Base-by-base conservation (phyloP, 257 asterid genomes). In the Solanum pennellii region DNA sequence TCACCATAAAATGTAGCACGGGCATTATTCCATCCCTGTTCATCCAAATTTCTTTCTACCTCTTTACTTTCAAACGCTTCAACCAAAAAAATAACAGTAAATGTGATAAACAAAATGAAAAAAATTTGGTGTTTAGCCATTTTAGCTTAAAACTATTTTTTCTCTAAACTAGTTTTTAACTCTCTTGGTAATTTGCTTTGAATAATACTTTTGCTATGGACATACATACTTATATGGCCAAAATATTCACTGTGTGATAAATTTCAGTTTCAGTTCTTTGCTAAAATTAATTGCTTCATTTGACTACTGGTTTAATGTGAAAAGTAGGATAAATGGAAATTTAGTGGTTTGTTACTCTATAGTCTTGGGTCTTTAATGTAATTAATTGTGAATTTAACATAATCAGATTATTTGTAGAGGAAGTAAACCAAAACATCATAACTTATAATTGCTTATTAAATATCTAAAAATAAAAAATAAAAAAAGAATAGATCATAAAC, bases 1-100 rank as follows among this genome's bases (percentile, higher is more conserved):
- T 60, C 56, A 12, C 88, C 88, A 49, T 86, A 86, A 73, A 69
- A 86, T 76, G 88, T 86, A 13, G 83, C 88, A 47, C 47, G 88
- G 9, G 84, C 88, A 20, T 47, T 27, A 12, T 16, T n/a, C 88
- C 88, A 86, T 71, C 68, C 83, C 15, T 25, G 5, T 7, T 3
- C 20, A 49, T 14, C 4, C 44, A 80, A 29, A 47, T 31, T 41
- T 47, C 29, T 68, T 29, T 47, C 11, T 10, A 31, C 29, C 44
- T 16, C 20, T 49, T 18, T 49, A 80, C 20, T 29, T 18, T 49
- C 68, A 80, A 80, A 80, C 29, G 66, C 16, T 15, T 9, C 15
- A 79, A 79, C 66, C 1, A 10, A 45, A 47, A 27, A 47, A 77
- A 4, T 25, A n/a, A 25, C 2, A 47, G 3, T 0, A 27, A 47